phyloP scores from a whole-genome alignment of 2,329 filamentous ascomycete genomes.

The Colletotrichum tropicale region DNA sequence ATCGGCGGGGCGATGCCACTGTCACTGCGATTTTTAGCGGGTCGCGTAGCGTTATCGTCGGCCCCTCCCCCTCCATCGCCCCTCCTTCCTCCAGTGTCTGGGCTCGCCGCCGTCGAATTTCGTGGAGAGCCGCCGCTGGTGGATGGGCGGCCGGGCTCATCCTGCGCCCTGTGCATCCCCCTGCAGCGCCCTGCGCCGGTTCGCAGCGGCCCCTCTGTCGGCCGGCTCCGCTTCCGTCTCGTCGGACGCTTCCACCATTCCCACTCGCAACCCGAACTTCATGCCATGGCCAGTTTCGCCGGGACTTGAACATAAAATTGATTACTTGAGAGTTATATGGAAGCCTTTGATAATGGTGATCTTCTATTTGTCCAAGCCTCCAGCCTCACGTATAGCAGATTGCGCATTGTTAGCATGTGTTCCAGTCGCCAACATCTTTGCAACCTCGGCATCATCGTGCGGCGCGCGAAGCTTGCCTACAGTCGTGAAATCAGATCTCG shows the following conservation, averaged over 20 bases:
- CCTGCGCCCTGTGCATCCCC: not conserved
- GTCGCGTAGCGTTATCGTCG: not conserved
- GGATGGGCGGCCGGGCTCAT: not conserved
- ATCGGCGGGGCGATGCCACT: conserved; percentile 1
- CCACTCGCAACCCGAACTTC: not conserved
- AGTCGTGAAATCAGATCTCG: too few species aligned
- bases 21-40: not conserved
- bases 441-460: too few species aligned
- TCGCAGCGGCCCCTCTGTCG: conserved; percentile 3
- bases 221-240: conserved; percentile 12
- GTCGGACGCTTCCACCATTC: conserved; percentile 12
- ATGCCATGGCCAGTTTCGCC: not conserved
- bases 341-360: too few species aligned
- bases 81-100: not conserved
- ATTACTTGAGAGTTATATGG: too few species aligned
- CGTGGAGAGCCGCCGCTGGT: not conserved
- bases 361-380: too few species aligned
- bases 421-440: too few species aligned
- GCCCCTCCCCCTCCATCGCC: not conserved
- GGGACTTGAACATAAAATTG: too few species aligned
- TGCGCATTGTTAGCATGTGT: too few species aligned
- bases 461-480: too few species aligned
- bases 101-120: not conserved
- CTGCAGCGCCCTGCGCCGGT: not conserved
- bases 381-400: too few species aligned